Conservation (phyloP, 352 stramenopile species). For the Hyphochytrium catenoides region DNA sequence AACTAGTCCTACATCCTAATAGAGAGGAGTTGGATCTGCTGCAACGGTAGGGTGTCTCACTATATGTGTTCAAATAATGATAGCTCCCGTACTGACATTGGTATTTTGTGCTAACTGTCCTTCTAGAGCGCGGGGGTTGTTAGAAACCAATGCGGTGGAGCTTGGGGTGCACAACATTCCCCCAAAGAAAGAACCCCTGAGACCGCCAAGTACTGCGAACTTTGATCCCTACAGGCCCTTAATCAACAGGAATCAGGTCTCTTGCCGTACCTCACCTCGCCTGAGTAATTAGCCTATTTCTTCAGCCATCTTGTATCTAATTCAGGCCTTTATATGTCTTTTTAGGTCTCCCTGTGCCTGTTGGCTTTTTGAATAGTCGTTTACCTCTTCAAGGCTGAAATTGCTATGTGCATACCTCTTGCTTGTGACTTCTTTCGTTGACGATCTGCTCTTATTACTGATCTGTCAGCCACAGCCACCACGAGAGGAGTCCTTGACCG, state of each 20-base stretch:
- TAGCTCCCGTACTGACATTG: too few species aligned
- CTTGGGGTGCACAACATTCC: slow-evolving; percentile 22
- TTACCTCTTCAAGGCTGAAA: background rate
- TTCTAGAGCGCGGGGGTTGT: slow-evolving; percentile 21
- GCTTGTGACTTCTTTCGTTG: too few species aligned
- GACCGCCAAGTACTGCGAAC: slow-evolving; percentile 13
- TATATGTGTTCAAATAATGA: too few species aligned
- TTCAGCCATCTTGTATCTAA: too few species aligned
- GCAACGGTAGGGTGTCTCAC: too few species aligned
- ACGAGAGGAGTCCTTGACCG: too few species aligned
- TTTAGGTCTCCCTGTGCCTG: background rate
- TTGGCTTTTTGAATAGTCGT: background rate
- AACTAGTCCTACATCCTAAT: slow-evolving; percentile 19
- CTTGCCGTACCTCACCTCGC: too few species aligned
- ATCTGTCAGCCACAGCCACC: too few species aligned
- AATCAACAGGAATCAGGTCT: slow-evolving; percentile 48
- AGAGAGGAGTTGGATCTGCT: slow-evolving; percentile 14
- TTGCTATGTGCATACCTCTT: too few species aligned
- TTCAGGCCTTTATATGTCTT: slow-evolving; percentile 1
- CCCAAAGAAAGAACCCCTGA: slow-evolving; percentile 21
- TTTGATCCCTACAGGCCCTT: slow-evolving; percentile 59
- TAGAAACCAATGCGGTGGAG: slow-evolving; percentile 48
- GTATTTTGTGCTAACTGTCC: too few species aligned
- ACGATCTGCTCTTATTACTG: too few species aligned
- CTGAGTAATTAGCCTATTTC: too few species aligned